Conservation (phyloP, 1,139 yeast genomes). For the Blastobotrys niveus region DNA sequence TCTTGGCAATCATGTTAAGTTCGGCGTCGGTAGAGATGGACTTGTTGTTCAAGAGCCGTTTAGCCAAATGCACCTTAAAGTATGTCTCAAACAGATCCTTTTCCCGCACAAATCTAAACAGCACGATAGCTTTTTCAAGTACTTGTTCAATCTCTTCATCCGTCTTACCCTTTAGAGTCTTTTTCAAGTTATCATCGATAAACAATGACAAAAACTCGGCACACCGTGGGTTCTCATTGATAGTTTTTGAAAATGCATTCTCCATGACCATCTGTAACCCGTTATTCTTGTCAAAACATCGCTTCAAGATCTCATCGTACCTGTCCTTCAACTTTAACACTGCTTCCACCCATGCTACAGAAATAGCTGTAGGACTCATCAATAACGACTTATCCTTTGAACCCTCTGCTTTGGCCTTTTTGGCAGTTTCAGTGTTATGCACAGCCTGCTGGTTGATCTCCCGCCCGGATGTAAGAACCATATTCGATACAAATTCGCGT, state of each 20-base stretch:
- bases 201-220: constrained; percentile 71
- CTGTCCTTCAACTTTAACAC: constrained; percentile 52
- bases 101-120: constrained; percentile 68
- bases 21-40: constrained; percentile 60
- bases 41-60: constrained; percentile 56
- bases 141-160: constrained; percentile 51
- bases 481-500: constrained; percentile 44
- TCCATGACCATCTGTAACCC: constrained; percentile 53
- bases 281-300: constrained; percentile 47
- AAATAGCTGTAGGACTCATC: constrained; percentile 45
- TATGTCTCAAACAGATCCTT: constrained; percentile 84
- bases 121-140: constrained; percentile 50
- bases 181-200: constrained; percentile 68
- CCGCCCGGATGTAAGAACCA: constrained; percentile 43
- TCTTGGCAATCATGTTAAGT: constrained; percentile 58
- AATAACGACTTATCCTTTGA: constrained; percentile 37
- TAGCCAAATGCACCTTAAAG: constrained; percentile 86
- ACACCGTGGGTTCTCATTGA: constrained; percentile 53
- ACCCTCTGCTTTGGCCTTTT: constrained; percentile 23
- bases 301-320: constrained; percentile 44
- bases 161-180: constrained; percentile 46
- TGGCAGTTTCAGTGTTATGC: constrained; percentile 21
- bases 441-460: constrained; percentile 31
- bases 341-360: constrained; percentile 64
- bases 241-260: constrained; percentile 55